Conservation (phyloP, 169 alveolate genomes). For the Eimeria falciformis region DNA sequence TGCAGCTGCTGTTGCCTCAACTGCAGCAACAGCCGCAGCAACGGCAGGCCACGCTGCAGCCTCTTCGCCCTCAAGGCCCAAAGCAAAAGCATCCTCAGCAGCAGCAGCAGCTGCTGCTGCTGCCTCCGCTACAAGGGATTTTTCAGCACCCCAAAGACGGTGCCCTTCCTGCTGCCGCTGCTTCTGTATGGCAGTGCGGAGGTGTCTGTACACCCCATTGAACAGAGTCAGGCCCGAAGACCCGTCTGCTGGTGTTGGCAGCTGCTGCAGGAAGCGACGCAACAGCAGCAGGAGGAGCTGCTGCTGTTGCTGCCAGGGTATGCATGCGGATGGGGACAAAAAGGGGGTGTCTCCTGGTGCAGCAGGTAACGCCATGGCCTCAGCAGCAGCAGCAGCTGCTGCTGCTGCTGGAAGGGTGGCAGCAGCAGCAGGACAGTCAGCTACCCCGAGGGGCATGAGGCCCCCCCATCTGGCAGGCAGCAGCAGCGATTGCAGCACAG, state of each 20-base stretch:
- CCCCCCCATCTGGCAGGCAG: conserved; percentile 50
- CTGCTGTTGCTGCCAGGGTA: conserved; percentile 56
- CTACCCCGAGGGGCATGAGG: conserved; percentile 28
- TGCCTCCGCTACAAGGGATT: conserved; percentile 56
- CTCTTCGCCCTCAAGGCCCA: conserved; percentile 4
- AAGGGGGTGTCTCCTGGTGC: conserved; percentile 12
- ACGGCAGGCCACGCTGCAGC: conserved; percentile 63
- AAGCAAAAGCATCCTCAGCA: conserved; percentile 12
- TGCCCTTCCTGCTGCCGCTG: conserved; percentile 43
- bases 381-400: conserved; percentile 37
- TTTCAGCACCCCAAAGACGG: background rate
- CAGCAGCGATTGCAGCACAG: conserved; percentile 61
- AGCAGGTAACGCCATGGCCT: conserved; percentile 14
- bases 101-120: conserved; percentile 59
- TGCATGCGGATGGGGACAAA: background rate
- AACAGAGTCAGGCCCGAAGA: conserved; percentile 53
- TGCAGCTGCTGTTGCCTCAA: conserved; percentile 54
- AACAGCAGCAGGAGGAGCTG: conserved; percentile 40
- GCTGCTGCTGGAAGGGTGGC: conserved; percentile 41
- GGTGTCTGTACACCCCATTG: conserved; percentile 53
- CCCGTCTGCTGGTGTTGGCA: conserved; percentile 54
- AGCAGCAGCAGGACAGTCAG: conserved; percentile 42
- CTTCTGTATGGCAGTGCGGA: conserved; percentile 20
- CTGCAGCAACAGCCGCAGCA: conserved; percentile 54
- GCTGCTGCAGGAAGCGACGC: conserved; percentile 65